These are phyloP conservation scores for Lophium mytilinum DNA, from an alignment of 495 filamentous ascomycete species.

Conservation along the genomic window DNA sequence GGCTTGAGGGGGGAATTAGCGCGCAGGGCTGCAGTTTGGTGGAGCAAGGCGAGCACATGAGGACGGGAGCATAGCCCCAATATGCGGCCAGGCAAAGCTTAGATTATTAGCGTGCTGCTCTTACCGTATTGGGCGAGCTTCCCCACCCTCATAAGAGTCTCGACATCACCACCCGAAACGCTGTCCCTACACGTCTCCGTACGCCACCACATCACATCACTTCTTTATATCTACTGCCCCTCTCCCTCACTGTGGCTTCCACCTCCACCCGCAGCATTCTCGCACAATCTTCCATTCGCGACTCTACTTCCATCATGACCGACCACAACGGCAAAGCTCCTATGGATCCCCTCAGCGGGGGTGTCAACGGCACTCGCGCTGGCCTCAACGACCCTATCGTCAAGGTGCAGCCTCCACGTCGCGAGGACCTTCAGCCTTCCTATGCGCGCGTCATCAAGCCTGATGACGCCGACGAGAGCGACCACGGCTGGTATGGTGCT, in stretches of 20 bases:
- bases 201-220: background rate
- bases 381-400: slow-evolving; percentile 40
- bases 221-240: background rate
- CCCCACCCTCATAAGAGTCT: background rate
- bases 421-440: slow-evolving; percentile 78
- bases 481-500: slow-evolving; percentile 82
- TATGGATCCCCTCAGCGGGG: slow-evolving; percentile 5
- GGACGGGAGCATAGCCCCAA: too few species aligned
- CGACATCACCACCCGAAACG: background rate
- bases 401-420: slow-evolving; percentile 70
- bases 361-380: background rate
- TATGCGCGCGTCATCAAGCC: slow-evolving; percentile 73
- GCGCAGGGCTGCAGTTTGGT: background rate
- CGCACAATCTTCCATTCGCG: background rate
- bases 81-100: too few species aligned
- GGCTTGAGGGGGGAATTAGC: background rate
- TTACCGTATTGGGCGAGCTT: background rate
- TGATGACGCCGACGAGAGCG: slow-evolving; percentile 55
- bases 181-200: background rate
- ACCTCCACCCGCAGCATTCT: background rate
- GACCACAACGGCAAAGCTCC: slow-evolving; percentile 21
- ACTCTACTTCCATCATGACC: slow-evolving; percentile 5
- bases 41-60: background rate
- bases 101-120: background rate
- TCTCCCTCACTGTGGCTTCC: background rate